phyloP scores from a whole-genome alignment of 192 early-diverging fungal species.

The Podila clonocystis region DNA sequence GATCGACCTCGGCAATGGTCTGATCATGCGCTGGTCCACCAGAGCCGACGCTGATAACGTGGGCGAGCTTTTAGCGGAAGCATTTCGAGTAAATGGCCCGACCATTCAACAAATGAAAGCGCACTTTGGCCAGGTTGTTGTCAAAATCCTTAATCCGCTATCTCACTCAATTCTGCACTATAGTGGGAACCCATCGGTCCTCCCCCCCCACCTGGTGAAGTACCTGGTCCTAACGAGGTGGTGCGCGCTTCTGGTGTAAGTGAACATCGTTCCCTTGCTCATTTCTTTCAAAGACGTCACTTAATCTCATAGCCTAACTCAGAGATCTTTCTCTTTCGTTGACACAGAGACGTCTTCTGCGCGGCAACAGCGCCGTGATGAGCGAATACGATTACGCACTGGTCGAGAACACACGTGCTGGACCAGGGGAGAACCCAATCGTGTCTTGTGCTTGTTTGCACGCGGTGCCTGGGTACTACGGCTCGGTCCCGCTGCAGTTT shows the following conservation, averaged over 20 bases:
- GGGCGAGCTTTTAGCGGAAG: slow-evolving; percentile 1
- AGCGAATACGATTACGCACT: slow-evolving; percentile 12
- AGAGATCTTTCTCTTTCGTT: not conserved
- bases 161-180: not conserved
- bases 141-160: not conserved
- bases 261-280: not conserved
- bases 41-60: slow-evolving; percentile 11
- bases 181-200: not conserved
- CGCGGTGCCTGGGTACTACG: not conserved
- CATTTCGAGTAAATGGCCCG: slow-evolving; percentile 19
- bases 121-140: not conserved
- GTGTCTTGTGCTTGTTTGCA: slow-evolving; percentile 6
- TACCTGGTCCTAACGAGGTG: not conserved
- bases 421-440: not conserved
- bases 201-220: not conserved
- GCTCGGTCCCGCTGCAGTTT: not conserved
- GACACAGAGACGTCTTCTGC: slow-evolving; percentile 3
- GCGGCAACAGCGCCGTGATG: slow-evolving; percentile 8
- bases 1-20: slow-evolving; percentile 26
- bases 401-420: slow-evolving; percentile 4
- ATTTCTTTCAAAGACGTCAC: not conserved
- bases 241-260: not conserved
- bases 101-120: not conserved
- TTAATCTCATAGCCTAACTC: too few species aligned
- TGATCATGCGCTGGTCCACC: slow-evolving; percentile 44